Conservation (phyloP, 768 basidiomycete genomes). For the Panaeolus cyanescens region DNA sequence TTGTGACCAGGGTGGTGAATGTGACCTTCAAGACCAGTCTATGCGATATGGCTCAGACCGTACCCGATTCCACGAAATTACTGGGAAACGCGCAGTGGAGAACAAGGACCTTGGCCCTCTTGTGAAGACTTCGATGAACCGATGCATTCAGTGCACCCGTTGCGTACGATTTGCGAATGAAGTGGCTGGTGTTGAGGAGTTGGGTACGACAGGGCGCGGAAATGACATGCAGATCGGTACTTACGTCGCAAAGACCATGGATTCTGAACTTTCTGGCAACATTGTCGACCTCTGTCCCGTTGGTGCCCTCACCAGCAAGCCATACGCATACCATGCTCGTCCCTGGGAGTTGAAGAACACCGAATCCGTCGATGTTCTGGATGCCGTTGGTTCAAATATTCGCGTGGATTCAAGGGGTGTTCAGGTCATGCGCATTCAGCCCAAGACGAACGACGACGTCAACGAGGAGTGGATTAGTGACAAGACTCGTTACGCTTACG, state of each 20-base stretch:
- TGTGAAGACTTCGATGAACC: slow-evolving; percentile 98
- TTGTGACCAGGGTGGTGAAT: slow-evolving; percentile 99
- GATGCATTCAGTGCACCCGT: slow-evolving; percentile 99
- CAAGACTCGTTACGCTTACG: slow-evolving; percentile 97
- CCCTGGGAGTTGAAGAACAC: slow-evolving; percentile 99
- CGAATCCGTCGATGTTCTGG: slow-evolving; percentile 93
- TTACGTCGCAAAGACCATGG: slow-evolving; percentile 97
- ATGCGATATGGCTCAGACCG: slow-evolving; percentile 99
- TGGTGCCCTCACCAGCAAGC: slow-evolving; percentile 97
- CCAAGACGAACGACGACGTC: slow-evolving; percentile 94
- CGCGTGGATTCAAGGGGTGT: slow-evolving; percentile 94
- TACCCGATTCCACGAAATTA: slow-evolving; percentile 96
- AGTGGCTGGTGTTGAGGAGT: slow-evolving; percentile 96
- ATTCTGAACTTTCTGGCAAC: slow-evolving; percentile 97
- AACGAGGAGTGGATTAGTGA: slow-evolving; percentile 99
- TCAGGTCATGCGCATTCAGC: slow-evolving; percentile 96
- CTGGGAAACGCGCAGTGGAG: slow-evolving; percentile 97
- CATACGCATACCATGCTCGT: slow-evolving; percentile 95
- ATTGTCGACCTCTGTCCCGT: slow-evolving; percentile 97
- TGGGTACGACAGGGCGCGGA: slow-evolving; percentile 95
- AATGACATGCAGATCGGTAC: slow-evolving; percentile 99
- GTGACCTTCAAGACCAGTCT: slow-evolving; percentile 97
- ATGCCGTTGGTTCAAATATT: slow-evolving; percentile 96
- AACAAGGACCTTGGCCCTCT: slow-evolving; percentile 98
- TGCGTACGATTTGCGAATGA: slow-evolving; percentile 99